These are phyloP conservation scores for Agarophyton chilense DNA, from an alignment of 23 red algal species.

Conservation along the genomic window DNA sequence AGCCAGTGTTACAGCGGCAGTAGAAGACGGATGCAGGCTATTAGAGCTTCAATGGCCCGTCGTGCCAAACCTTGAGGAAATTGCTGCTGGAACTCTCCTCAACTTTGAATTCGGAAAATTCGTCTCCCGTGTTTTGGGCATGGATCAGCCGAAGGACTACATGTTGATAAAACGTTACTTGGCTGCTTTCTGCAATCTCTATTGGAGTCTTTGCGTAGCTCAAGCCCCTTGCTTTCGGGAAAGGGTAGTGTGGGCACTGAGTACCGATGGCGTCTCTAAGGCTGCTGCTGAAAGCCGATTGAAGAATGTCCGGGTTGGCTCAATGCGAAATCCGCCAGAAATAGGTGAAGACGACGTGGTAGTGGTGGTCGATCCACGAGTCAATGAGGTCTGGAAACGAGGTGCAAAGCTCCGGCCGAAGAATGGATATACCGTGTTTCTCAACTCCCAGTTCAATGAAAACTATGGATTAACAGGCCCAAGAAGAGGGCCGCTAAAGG, in stretches of 20 bases:
- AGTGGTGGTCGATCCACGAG: constrained; percentile 67
- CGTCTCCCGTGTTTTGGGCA: constrained; percentile 55
- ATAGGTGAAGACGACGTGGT: constrained; percentile 56
- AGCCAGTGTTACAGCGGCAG: constrained; percentile 3
- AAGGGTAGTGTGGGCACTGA: constrained; percentile 50
- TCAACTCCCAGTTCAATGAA: constrained; percentile 79
- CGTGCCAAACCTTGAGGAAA: constrained; percentile 85
- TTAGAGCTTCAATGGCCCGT: constrained; percentile 79
- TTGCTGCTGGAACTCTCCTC: constrained; percentile 65
- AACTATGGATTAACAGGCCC: constrained; percentile 80
- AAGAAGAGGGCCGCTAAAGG: constrained; percentile 51
- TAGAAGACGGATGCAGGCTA: constrained; percentile 1
- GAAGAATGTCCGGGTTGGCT: constrained; percentile 47
- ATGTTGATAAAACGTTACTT: constrained; percentile 71
- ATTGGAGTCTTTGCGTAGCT: constrained; percentile 52
- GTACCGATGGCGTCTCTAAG: constrained; percentile 66
- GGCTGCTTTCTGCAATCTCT: constrained; percentile 69
- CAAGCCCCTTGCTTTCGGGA: constrained; percentile 42
- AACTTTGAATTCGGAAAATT: constrained; percentile 79
- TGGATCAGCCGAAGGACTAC: constrained; percentile 51
- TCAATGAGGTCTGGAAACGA: constrained; percentile 52
- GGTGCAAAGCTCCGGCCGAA: constrained; percentile 35
- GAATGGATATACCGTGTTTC: constrained; percentile 54
- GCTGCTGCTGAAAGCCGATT: constrained; percentile 10
- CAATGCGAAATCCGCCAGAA: constrained; percentile 33